A percentile compares a stretch with the other conserved stretches of the same genome.
Evolutionary conservation across 495 filamentous ascomycete species (phyloP).

Genomic region (Penicillium canescens): DNA sequence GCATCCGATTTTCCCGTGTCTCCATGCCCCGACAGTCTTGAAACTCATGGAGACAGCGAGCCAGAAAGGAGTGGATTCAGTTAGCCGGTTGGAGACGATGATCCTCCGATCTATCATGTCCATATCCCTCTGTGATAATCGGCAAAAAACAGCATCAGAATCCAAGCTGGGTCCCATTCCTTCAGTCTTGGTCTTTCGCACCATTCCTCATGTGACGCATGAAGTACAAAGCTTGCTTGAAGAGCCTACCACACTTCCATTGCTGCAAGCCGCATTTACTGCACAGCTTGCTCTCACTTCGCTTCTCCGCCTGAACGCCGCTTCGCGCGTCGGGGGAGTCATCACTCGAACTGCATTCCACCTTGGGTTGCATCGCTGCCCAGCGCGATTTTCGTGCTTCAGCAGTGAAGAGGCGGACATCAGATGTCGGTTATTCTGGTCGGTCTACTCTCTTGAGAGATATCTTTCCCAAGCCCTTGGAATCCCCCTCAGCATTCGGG

Average conservation of each 20-base stretch:
- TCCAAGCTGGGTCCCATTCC: slow-evolving; percentile 26
- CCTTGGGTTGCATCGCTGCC: slow-evolving; percentile 51
- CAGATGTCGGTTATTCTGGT: slow-evolving; percentile 51
- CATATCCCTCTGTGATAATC: slow-evolving; percentile 39
- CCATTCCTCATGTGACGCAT: slow-evolving; percentile 37
- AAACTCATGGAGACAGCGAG: slow-evolving; percentile 34
- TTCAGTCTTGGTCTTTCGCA: slow-evolving; percentile 34
- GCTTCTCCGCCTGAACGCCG: slow-evolving; percentile 47
- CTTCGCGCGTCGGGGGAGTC: slow-evolving; percentile 47
- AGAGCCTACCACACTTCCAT: slow-evolving; percentile 35
- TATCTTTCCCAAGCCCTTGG: slow-evolving; percentile 51
- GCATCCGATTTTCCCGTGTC: slow-evolving; percentile 50
- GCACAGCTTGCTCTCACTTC: slow-evolving; percentile 48
- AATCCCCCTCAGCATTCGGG: slow-evolving; percentile 48
- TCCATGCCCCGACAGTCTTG: slow-evolving; percentile 45
- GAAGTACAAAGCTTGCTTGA: slow-evolving; percentile 36
- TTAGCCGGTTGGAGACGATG: slow-evolving; percentile 30
- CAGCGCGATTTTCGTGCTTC: slow-evolving; percentile 42
- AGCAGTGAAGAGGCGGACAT: slow-evolving; percentile 35
- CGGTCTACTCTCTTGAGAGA: slow-evolving; percentile 50
- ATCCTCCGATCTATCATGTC: slow-evolving; percentile 49
- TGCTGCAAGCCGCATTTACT: slow-evolving; percentile 45
- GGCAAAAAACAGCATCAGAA: slow-evolving; percentile 20
- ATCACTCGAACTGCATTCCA: slow-evolving; percentile 49
- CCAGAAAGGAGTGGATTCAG: slow-evolving; percentile 16